Percentiles rank a stretch among this genome's conserved stretches.
These are phyloP conservation scores for Albugo laibachii DNA, from an alignment of 352 stramenopile species.

Conservation along the genomic window DNA sequence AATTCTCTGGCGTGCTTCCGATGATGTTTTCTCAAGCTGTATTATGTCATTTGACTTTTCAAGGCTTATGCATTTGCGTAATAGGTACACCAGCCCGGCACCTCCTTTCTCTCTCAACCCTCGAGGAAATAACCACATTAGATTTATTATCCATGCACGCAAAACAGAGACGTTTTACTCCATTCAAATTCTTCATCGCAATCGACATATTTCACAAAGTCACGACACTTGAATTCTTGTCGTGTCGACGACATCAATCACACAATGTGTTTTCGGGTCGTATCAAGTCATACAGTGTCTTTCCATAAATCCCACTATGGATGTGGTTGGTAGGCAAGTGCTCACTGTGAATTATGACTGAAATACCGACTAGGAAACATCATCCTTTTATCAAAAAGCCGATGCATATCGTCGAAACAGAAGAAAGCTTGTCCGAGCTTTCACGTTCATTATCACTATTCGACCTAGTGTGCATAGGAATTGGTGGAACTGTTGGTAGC, in stretches of 20 bases:
- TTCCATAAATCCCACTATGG: too few species aligned
- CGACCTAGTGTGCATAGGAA: constrained; percentile 81
- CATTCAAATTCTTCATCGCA: too few species aligned
- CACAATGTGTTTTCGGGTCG: too few species aligned
- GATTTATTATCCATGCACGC: too few species aligned
- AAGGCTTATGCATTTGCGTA: constrained; percentile 11
- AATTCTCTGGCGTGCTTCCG: constrained; percentile 26
- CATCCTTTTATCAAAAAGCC: constrained; percentile 45
- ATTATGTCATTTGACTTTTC: neutral
- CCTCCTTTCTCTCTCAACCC: constrained; percentile 22
- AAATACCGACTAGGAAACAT: too few species aligned
- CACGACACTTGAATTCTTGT: too few species aligned
- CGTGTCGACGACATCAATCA: too few species aligned
- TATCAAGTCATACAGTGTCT: too few species aligned
- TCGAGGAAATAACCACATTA: constrained; percentile 2
- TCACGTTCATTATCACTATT: constrained; percentile 56
- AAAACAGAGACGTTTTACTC: too few species aligned
- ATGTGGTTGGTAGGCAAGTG: too few species aligned
- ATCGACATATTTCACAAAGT: too few species aligned
- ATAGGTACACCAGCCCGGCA: constrained; percentile 19
- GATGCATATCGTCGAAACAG: constrained; percentile 48
- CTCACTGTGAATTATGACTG: too few species aligned
- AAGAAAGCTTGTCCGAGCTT: constrained; percentile 46
- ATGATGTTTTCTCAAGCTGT: constrained; percentile 5
- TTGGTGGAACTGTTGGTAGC: constrained; percentile 81